Percentiles rank a stretch among this genome's conserved stretches.
Evolutionary conservation across 495 filamentous ascomycete species (phyloP).

Genomic region (Hypoxylon fragiforme): DNA sequence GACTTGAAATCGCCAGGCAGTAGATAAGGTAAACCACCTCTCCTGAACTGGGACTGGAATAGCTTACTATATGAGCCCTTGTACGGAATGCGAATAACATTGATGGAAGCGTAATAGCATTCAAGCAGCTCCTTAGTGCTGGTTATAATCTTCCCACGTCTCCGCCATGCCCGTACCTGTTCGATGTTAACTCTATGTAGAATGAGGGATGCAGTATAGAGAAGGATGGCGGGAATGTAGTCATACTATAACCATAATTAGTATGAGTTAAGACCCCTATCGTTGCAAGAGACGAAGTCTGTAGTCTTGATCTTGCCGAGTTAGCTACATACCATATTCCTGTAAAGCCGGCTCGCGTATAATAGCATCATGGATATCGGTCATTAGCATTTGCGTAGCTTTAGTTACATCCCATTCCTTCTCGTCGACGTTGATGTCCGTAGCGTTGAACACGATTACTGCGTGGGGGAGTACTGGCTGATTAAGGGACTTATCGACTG

Average conservation of each 20-base stretch:
- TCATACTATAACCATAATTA: conserved; percentile 10
- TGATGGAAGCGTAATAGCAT: conserved; percentile 58
- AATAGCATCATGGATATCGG: conserved; percentile 35
- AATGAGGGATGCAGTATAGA: not conserved
- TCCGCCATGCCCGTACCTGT: conserved; percentile 31
- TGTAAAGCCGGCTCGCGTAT: conserved; percentile 31
- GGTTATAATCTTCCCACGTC: conserved; percentile 30
- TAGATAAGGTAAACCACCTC: not conserved
- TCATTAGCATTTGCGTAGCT: conserved; percentile 49
- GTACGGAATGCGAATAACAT: conserved; percentile 55
- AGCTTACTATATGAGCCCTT: conserved; percentile 46
- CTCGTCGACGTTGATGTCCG: conserved; percentile 49
- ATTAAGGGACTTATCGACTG: conserved; percentile 57
- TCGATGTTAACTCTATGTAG: conserved; percentile 2
- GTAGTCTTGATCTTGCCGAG: not conserved
- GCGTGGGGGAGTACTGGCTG: conserved; percentile 59
- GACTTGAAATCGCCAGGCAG: too few relatives aligned
- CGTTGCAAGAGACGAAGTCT: not conserved
- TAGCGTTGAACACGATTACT: conserved; percentile 58
- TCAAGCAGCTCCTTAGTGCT: conserved; percentile 54
- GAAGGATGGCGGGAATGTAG: not conserved
- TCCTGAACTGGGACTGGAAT: not conserved
- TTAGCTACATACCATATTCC: conserved; percentile 32
- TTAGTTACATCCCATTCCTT: conserved; percentile 51
- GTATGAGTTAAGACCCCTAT: too few relatives aligned